Evolutionary conservation across 192 early-diverging fungal species (phyloP).

Genomic region (Coemansia sp.): DNA sequence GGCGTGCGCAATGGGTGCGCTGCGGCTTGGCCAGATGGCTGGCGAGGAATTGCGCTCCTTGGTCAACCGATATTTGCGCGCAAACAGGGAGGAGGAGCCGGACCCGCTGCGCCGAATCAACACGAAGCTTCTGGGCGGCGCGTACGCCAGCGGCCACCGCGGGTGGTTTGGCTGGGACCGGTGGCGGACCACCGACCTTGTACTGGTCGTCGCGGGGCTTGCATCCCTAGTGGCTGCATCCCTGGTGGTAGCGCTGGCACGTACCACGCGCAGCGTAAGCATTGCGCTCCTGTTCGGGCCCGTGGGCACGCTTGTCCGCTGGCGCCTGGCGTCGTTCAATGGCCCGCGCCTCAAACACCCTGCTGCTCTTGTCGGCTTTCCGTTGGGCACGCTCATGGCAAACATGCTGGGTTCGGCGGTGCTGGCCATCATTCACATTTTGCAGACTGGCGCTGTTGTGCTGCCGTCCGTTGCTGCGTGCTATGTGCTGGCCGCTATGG

Average conservation of each 20-base stretch:
- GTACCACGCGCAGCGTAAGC: slow-evolving; percentile 34
- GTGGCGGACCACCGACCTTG: slow-evolving; percentile 24
- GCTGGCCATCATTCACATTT: slow-evolving; percentile 29
- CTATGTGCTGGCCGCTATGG: slow-evolving; percentile 44
- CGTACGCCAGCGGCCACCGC: slow-evolving; percentile 8
- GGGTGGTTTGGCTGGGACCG: slow-evolving; percentile 39
- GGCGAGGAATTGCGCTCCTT: slow-evolving; percentile 27
- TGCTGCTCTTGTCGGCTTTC: slow-evolving; percentile 8
- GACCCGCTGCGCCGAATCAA: slow-evolving; percentile 13
- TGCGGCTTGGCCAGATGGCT: slow-evolving; percentile 34
- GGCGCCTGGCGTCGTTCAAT: slow-evolving; percentile 44
- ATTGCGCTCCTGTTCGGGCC: slow-evolving; percentile 42
- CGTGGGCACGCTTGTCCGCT: slow-evolving; percentile 40
- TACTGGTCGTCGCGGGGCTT: slow-evolving; percentile 14
- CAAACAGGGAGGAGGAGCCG: not conserved
- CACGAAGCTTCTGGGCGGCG: slow-evolving; percentile 19
- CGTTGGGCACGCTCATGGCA: slow-evolving; percentile 48
- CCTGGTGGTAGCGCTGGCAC: slow-evolving; percentile 31
- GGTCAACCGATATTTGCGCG: slow-evolving; percentile 3
- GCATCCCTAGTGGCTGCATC: slow-evolving; percentile 10
- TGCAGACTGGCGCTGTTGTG: slow-evolving; percentile 43
- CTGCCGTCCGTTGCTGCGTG: slow-evolving; percentile 32
- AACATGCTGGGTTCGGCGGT: slow-evolving; percentile 38
- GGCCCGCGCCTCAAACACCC: slow-evolving; percentile 2
- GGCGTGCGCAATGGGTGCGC: slow-evolving; percentile 31